Conservation (phyloP, 2,329 filamentous ascomycete species). For the Diplodia sapinea region DNA sequence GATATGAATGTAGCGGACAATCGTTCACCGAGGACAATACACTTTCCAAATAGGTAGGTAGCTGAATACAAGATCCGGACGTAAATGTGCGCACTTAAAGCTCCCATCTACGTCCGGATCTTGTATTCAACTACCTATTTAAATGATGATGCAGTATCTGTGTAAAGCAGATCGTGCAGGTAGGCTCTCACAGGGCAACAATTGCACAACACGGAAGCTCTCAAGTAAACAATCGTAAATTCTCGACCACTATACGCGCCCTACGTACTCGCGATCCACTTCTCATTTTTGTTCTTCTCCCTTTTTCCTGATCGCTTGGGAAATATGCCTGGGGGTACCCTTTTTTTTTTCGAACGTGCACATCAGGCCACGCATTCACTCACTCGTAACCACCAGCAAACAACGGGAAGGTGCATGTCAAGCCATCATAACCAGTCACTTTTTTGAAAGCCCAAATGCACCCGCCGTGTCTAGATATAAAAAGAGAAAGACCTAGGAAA, state of each 20-base stretch:
- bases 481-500: constrained; percentile 8
- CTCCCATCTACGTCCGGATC: no score
- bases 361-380: constrained; percentile 24
- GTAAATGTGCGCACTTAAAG: no score
- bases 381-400: constrained; percentile 28
- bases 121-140: no score
- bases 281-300: not conserved
- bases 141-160: no score
- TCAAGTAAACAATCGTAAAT: constrained; percentile 1
- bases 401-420: constrained; percentile 26
- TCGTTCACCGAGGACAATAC: no score
- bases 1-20: no score
- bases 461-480: constrained; percentile 31
- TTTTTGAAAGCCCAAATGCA: constrained; percentile 31
- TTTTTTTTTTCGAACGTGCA: constrained; percentile 13
- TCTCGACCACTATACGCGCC: constrained; percentile 22
- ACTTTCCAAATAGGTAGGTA: no score
- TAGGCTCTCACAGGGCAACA: no score
- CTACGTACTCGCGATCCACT: constrained; percentile 21
- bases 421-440: constrained; percentile 29
- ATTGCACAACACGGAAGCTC: no score
- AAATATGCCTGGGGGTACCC: constrained; percentile 18
- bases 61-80: no score
- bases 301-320: constrained; percentile 18
- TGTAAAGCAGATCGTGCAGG: no score